phyloP scores from a whole-genome alignment of 2,329 filamentous ascomycete genomes.

The Alternaria atra region DNA sequence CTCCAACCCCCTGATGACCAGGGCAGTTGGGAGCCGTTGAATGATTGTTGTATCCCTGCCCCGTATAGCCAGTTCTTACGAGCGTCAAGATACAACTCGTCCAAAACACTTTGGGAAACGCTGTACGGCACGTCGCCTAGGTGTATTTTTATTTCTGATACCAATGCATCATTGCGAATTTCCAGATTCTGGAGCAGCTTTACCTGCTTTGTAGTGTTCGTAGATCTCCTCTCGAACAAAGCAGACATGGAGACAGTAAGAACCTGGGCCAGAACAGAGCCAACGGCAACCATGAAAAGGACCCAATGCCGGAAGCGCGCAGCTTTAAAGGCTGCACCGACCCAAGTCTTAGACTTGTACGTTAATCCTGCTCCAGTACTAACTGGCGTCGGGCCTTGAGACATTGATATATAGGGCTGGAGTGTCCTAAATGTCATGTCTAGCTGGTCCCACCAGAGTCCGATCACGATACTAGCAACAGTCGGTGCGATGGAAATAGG shows the following conservation, averaged over 20 bases:
- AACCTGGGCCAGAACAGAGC: constrained; percentile 24
- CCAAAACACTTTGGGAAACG: too few species aligned
- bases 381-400: constrained; percentile 16
- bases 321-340: constrained; percentile 24
- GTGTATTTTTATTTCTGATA: too few species aligned
- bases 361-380: constrained; percentile 22
- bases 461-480: constrained; percentile 24
- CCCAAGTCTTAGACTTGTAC: constrained; percentile 29
- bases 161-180: too few species aligned
- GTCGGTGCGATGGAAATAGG: constrained; percentile 34
- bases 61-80: too few species aligned
- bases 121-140: too few species aligned
- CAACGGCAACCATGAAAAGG: constrained; percentile 21
- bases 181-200: too few species aligned
- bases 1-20: too few species aligned
- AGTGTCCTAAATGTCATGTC: constrained; percentile 27
- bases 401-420: constrained; percentile 34
- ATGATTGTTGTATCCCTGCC: too few species aligned
- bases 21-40: too few species aligned
- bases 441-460: constrained; percentile 35
- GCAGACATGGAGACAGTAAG: constrained; percentile 5
- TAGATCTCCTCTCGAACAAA: too few species aligned
- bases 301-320: constrained; percentile 22
- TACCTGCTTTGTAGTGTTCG: too few species aligned
- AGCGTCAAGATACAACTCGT: too few species aligned